Base-by-base conservation (phyloP, 208 protist species). In the Leishmania amazonensis region DNA sequence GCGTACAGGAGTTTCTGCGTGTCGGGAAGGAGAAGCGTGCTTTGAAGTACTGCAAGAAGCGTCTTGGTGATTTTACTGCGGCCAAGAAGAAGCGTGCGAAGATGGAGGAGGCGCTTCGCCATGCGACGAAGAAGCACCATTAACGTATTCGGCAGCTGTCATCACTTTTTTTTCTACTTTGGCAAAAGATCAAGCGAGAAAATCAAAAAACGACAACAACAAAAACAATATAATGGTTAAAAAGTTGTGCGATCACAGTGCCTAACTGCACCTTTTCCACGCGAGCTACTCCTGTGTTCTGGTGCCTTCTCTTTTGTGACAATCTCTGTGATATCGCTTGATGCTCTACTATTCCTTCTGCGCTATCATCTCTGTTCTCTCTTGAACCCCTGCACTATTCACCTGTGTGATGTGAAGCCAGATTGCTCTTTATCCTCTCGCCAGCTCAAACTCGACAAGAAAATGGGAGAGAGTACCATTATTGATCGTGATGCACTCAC, bases 1-100 rank as follows among this genome's bases (percentile, higher is more conserved):
- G 97, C 71, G 92, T 97, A 67, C 93, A 95, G 89, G 97, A 99
- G 93, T 87, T 99, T 80, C 91, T 99, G 79, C 97, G 96, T 79
- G 95, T 99, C 31, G 96, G 96, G 45, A 97, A 97, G 93, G 97
- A 99, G 86, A 99, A 99, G 94, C 94, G 96, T 80, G 97, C 97
- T 65, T 90, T 99, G 54, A 98, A 98, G 89, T 96, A 96, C 83
- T 96, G 93, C 91, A 99, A 99, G 91, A 97, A 97, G 91, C 93
- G 96, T 79, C 92, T 98, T 60, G 96, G 96, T 51, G 88, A 94
- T 89, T 93, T 97, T 84, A 93, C 81, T 64, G 92, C 91, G 15
- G 96, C 94, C 42, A 98, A 98, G 91, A 98, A 98, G 94, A 96
- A 97, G 87, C 93, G 96, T 76, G 73, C 93, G 62, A 95, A 97